Conservation (phyloP, 345 rosid species). For the Pseudoturritis turrita region DNA sequence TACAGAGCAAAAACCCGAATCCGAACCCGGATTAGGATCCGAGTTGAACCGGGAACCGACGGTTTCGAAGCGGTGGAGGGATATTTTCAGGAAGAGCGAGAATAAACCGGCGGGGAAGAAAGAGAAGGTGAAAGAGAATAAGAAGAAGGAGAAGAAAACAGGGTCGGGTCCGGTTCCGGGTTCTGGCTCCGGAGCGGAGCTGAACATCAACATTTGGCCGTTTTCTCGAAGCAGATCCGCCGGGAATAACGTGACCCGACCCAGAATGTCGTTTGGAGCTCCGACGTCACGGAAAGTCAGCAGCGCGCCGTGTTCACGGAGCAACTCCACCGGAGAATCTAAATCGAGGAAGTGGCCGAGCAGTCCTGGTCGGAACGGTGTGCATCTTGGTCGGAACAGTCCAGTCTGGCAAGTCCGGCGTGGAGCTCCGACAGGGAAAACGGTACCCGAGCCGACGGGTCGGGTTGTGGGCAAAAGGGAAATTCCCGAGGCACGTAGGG, state of each 20-base stretch:
- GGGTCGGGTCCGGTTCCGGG: conserved; percentile 27
- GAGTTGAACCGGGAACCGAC: conserved; percentile 18
- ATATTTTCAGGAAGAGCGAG: conserved; percentile 53
- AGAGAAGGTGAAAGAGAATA: conserved; percentile 33
- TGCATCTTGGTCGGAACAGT: conserved; percentile 65
- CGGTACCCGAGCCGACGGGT: conserved; percentile 18
- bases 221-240: conserved; percentile 85
- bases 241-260: conserved; percentile 52
- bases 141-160: conserved; percentile 34
- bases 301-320: conserved; percentile 80
- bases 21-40: conserved; percentile 21
- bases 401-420: conserved; percentile 77
- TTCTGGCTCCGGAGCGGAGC: conserved; percentile 41
- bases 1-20: conserved; percentile 6
- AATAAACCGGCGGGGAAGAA: conserved; percentile 37
- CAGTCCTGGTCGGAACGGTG: conserved; percentile 63
- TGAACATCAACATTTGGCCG: conserved; percentile 79
- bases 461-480: conserved; percentile 21
- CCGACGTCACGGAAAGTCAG: conserved; percentile 58
- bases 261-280: conserved; percentile 39
- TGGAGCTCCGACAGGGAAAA: conserved; percentile 17
- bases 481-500: conserved; percentile 25
- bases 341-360: conserved; percentile 57
- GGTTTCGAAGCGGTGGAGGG: conserved; percentile 67
- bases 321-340: conserved; percentile 56